These are phyloP conservation scores for Tetracladium maxilliforme DNA, from an alignment of 2,329 filamentous ascomycete species.

Conservation along the genomic window DNA sequence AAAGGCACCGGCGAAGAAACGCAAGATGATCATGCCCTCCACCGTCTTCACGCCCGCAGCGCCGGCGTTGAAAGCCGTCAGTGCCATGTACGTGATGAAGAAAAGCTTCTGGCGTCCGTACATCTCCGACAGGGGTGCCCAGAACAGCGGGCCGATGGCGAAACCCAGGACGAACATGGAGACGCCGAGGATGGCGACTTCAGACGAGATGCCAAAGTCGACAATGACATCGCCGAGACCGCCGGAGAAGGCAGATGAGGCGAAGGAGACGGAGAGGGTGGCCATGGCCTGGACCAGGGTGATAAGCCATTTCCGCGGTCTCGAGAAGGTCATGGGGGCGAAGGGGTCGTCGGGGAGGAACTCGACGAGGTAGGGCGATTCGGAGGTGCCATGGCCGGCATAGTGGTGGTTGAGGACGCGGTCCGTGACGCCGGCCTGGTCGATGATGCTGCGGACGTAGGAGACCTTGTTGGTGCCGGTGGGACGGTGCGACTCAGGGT, in stretches of 20 bases:
- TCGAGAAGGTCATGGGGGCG: constrained; percentile 20
- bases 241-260: constrained; percentile 24
- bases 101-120: constrained; percentile 47
- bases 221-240: constrained; percentile 17
- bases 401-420: no score
- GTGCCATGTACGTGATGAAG: constrained; percentile 37
- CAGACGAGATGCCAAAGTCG: constrained; percentile 4
- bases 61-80: constrained; percentile 47
- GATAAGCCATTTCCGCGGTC: constrained; percentile 21
- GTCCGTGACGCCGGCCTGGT: constrained; percentile 55
- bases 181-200: constrained; percentile 14
- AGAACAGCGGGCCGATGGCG: constrained; percentile 35
- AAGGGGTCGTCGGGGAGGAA: constrained; percentile 25
- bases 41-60: constrained; percentile 42
- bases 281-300: constrained; percentile 20
- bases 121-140: constrained; percentile 50
- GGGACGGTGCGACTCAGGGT: no score
- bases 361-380: constrained; percentile 24
- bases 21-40: constrained; percentile 44
- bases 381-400: constrained; percentile 21
- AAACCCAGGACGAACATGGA: constrained; percentile 28
- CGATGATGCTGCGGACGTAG: no score
- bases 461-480: no score
- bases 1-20: constrained; percentile 51
- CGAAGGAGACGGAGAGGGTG: constrained; percentile 21